Percentiles rank a stretch among this genome's conserved stretches.
These are phyloP conservation scores for Benincasa hispida DNA, from an alignment of 306 rosid genomes.

Conservation along the genomic window DNA sequence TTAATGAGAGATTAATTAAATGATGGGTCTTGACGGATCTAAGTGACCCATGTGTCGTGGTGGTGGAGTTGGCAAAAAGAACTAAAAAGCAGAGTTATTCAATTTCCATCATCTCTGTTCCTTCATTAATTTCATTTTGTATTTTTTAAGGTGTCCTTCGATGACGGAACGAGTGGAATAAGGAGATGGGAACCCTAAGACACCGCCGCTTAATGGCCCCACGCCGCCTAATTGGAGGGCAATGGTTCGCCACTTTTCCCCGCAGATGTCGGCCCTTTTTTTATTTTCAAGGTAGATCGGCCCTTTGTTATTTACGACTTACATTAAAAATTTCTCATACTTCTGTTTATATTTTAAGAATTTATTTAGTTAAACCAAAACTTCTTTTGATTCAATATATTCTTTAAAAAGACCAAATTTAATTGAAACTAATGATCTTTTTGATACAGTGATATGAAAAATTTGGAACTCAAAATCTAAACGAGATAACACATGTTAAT, in stretches of 20 bases:
- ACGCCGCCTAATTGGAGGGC: background rate
- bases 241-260: background rate
- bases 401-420: no score
- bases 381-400: no score
- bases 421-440: no score
- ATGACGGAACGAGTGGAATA: slow-evolving; percentile 26
- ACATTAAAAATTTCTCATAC: background rate
- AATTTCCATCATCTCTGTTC: slow-evolving; percentile 1
- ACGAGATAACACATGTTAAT: no score
- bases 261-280: background rate
- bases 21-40: background rate
- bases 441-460: no score
- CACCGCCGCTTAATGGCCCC: slow-evolving; percentile 23
- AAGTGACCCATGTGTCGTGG: background rate
- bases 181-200: slow-evolving; percentile 11
- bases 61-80: slow-evolving; percentile 6
- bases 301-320: background rate
- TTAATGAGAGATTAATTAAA: background rate
- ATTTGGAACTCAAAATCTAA: no score
- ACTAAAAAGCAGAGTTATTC: background rate
- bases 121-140: background rate
- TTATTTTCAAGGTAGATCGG: background rate
- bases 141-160: slow-evolving; percentile 14
- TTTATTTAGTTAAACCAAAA: background rate
- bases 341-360: background rate